Percentiles rank a stretch among this genome's conserved stretches.
These are phyloP conservation scores for Coemansia nantahalensis DNA, from an alignment of 192 early-diverging fungal species.

Conservation along the genomic window DNA sequence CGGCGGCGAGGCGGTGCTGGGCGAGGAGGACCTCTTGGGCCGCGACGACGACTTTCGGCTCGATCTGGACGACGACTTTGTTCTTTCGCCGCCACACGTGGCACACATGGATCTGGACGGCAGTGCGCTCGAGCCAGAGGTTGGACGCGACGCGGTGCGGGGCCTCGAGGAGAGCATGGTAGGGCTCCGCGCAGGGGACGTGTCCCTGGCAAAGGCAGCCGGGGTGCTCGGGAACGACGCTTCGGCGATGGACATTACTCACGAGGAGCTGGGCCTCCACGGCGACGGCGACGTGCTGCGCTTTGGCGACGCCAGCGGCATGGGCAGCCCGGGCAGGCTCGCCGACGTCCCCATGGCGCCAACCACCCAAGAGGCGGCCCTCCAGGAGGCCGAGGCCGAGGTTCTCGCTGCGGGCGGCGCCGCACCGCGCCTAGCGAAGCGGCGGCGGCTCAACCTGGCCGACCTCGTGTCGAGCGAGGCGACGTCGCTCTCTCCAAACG, in stretches of 20 bases:
- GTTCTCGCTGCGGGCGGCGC: constrained; percentile 21
- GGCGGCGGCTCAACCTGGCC: constrained; percentile 40
- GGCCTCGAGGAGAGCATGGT: constrained; percentile 44
- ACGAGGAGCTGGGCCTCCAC: constrained; percentile 25
- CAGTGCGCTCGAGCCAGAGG: constrained; percentile 56
- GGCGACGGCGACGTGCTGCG: constrained; percentile 20
- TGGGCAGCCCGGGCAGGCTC: constrained; percentile 20
- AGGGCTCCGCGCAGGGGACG: constrained; percentile 26
- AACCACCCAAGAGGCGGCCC: constrained; percentile 39
- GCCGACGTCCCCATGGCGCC: constrained; percentile 26
- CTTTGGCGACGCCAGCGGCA: constrained; percentile 20
- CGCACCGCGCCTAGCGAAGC: constrained; percentile 23
- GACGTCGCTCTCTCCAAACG: constrained; percentile 34
- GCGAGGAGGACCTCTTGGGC: constrained; percentile 54
- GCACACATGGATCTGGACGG: constrained; percentile 18
- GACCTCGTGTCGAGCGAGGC: constrained; percentile 44
- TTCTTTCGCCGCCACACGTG: constrained; percentile 39
- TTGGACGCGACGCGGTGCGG: constrained; percentile 56
- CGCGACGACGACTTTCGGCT: constrained; percentile 57
- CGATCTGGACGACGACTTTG: constrained; percentile 51
- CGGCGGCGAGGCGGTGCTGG: constrained; percentile 30
- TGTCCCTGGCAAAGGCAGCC: constrained; percentile 32
- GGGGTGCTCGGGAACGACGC: constrained; percentile 9
- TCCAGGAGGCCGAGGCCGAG: constrained; percentile 47
- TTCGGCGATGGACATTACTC: constrained; percentile 23